A percentile compares a stretch with the other conserved stretches of the same genome.
phyloP scores from a whole-genome alignment of 2,329 filamentous ascomycete species.

The Blastomyces parvus region DNA sequence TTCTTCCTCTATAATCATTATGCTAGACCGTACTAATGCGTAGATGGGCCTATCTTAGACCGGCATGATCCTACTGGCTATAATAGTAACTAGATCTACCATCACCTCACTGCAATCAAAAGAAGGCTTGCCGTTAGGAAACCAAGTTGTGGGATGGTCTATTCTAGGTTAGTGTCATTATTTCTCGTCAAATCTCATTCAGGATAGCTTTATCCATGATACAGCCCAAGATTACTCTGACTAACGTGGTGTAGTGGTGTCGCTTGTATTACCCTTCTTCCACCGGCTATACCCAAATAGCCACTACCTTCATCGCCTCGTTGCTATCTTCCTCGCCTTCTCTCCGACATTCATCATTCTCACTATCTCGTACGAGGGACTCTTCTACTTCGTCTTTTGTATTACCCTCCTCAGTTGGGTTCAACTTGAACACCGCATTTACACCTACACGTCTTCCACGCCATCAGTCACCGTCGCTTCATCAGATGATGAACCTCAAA shows the following conservation, averaged over 20 bases:
- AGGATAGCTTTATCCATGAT: slow-evolving; percentile 13
- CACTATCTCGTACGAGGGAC: slow-evolving; percentile 91
- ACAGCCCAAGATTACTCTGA: slow-evolving; percentile 12
- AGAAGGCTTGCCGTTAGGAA: slow-evolving; percentile 72
- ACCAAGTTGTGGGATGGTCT: slow-evolving; percentile 76
- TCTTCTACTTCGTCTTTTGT: slow-evolving; percentile 90
- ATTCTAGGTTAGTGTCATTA: slow-evolving; percentile 53
- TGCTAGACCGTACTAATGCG: slow-evolving; percentile 10
- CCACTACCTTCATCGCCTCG: slow-evolving; percentile 81
- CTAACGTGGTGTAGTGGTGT: slow-evolving; percentile 46
- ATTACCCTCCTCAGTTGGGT: slow-evolving; percentile 79
- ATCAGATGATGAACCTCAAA: slow-evolving; percentile 6
- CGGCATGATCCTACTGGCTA: slow-evolving; percentile 69
- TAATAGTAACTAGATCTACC: slow-evolving; percentile 79
- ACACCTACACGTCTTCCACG: slow-evolving; percentile 33
- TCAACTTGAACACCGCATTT: slow-evolving; percentile 73
- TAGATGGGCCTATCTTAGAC: slow-evolving; percentile 38
- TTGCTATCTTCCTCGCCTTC: slow-evolving; percentile 85
- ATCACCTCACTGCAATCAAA: slow-evolving; percentile 77
- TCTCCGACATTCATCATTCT: slow-evolving; percentile 91
- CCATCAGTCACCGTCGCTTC: slow-evolving; percentile 11
- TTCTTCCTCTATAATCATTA: not conserved
- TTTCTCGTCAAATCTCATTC: not conserved
- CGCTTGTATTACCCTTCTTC: slow-evolving; percentile 69
- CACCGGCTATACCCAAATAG: slow-evolving; percentile 71